These are phyloP conservation scores for Rubroboletus pulcherrimus DNA, from an alignment of 768 basidiomycete species.

Conservation along the genomic window DNA sequence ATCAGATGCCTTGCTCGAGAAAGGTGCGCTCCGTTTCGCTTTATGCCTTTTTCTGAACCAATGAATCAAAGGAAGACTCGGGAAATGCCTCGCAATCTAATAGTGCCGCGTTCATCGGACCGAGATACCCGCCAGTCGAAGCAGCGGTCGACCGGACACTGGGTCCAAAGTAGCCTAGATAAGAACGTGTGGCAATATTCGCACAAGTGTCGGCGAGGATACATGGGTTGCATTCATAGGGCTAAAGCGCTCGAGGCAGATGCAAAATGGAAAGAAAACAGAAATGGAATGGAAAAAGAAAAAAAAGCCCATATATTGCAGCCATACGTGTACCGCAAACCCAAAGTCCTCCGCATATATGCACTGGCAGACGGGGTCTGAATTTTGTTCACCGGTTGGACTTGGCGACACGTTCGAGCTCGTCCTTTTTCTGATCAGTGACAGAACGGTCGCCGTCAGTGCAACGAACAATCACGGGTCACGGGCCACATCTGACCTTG, in stretches of 20 bases:
- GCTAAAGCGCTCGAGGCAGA: conserved; percentile 3
- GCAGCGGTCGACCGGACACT: not conserved
- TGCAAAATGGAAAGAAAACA: conserved; percentile 9
- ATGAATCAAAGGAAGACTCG: conserved; percentile 8
- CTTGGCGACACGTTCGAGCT: conserved; percentile 99
- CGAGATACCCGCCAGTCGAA: not conserved
- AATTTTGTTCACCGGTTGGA: conserved; percentile 89
- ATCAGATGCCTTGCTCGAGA: not conserved
- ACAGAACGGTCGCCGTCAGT: not conserved
- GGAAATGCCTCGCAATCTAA: conserved; percentile 9
- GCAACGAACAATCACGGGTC: not conserved
- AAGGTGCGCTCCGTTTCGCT: not conserved
- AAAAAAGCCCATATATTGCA: conserved; percentile 22
- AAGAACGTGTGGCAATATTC: conserved; percentile 3
- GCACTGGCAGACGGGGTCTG: not conserved
- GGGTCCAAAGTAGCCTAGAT: not conserved
- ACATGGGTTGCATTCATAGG: conserved; percentile 28
- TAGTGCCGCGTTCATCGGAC: not conserved
- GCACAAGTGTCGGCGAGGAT: conserved; percentile 9
- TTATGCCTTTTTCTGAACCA: not conserved
- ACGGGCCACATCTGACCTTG: conserved; percentile 56
- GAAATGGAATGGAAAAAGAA: not conserved
- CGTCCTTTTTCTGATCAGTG: conserved; percentile 84
- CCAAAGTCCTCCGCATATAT: conserved; percentile 4
- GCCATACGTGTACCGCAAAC: conserved; percentile 19